Evolutionary conservation across 1,284 basidiomycete species (phyloP).

Genomic region (Phellinidium pouzarii): DNA sequence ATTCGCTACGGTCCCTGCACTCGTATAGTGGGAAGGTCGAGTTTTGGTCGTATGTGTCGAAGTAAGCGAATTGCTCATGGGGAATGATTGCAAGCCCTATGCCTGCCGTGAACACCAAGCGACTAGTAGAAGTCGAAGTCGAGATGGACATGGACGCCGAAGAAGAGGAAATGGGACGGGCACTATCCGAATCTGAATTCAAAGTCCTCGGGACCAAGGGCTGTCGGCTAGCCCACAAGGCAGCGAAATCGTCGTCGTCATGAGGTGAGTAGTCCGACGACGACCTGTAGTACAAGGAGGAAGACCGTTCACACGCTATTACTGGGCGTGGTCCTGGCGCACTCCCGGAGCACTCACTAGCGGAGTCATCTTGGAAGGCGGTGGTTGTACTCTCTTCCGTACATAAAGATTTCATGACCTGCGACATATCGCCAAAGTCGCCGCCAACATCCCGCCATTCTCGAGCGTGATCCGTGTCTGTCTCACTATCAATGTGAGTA

Average conservation of each 20-base stretch:
- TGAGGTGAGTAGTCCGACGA: slow-evolving; percentile 1
- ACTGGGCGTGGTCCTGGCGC: not conserved
- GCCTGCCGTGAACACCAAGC: slow-evolving; percentile 1
- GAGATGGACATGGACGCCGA: slow-evolving; percentile 9
- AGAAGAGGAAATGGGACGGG: slow-evolving; percentile 12
- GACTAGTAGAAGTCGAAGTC: slow-evolving; percentile 1
- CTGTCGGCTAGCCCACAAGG: slow-evolving; percentile 1
- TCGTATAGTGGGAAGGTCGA: slow-evolving; percentile 1
- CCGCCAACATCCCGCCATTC: slow-evolving; percentile 7
- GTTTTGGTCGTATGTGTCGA: slow-evolving; percentile 5
- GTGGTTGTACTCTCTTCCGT: not conserved
- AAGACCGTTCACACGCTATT: not conserved
- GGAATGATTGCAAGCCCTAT: slow-evolving; percentile 16
- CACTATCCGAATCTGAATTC: slow-evolving; percentile 15
- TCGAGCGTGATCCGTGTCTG: not conserved
- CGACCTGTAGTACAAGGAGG: slow-evolving; percentile 9
- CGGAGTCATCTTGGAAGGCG: not conserved
- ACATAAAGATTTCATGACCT: not conserved
- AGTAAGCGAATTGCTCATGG: slow-evolving; percentile 12
- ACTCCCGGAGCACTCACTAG: not conserved
- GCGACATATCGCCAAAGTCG: not conserved
- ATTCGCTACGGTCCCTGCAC: slow-evolving; percentile 1
- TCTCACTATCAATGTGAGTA: slow-evolving; percentile 2
- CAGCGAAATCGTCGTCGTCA: not conserved
- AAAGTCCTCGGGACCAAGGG: slow-evolving; percentile 7